Conservation (phyloP, 345 rosid genomes). For the Arabis alpina region DNA sequence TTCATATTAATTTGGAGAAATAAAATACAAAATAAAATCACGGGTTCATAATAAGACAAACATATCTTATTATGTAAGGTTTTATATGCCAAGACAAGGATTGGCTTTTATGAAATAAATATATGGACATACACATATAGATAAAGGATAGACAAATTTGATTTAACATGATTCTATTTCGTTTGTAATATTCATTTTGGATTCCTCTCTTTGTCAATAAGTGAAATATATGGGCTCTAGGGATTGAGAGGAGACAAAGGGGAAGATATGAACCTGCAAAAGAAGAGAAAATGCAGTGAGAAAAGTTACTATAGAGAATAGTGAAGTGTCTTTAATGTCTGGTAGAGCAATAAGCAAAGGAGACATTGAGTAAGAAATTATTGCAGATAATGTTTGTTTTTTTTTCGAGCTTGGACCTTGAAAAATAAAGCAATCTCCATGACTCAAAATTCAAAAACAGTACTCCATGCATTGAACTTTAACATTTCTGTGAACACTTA, state of each 20-base stretch:
- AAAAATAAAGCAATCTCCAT: slow-evolving; percentile 25
- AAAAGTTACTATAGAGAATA: slow-evolving; percentile 27
- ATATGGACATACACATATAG: slow-evolving; percentile 6
- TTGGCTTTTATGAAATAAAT: slow-evolving; percentile 33
- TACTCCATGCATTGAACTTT: slow-evolving; percentile 27
- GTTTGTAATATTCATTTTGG: slow-evolving; percentile 27
- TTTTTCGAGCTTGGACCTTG: slow-evolving; percentile 30
- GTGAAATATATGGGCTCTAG: slow-evolving; percentile 18
- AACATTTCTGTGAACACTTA: slow-evolving; percentile 8
- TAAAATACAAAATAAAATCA: background rate
- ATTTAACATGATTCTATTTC: background rate
- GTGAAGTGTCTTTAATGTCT: slow-evolving; percentile 41
- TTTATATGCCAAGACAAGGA: slow-evolving; percentile 32
- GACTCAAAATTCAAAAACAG: slow-evolving; percentile 5
- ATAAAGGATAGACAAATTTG: slow-evolving; percentile 15
- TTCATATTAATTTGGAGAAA: slow-evolving; percentile 2
- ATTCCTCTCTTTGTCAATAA: slow-evolving; percentile 28
- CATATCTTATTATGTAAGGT: background rate
- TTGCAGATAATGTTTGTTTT: slow-evolving; percentile 29
- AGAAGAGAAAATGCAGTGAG: slow-evolving; percentile 31
- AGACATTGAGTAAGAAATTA: slow-evolving; percentile 25
- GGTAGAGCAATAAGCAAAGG: slow-evolving; percentile 29
- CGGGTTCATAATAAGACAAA: slow-evolving; percentile 23
- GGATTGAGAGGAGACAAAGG: slow-evolving; percentile 36
- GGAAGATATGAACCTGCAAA: slow-evolving; percentile 40